Conservation (phyloP, 306 rosid genomes). For the Malus sieversii region DNA sequence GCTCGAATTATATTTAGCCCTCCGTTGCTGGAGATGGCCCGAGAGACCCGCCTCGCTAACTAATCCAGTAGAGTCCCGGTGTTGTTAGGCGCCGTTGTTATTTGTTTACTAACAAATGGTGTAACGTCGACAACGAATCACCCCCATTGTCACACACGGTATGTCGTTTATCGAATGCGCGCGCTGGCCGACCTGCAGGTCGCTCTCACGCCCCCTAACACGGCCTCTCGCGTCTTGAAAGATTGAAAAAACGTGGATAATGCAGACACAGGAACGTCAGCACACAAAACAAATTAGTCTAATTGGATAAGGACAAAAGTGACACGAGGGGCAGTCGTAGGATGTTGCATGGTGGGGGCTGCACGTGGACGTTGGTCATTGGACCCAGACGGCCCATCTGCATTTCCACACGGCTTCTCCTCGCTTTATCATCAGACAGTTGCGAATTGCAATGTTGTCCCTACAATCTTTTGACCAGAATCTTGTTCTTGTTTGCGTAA, state of each 20-base stretch:
- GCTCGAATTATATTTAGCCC: too few species aligned
- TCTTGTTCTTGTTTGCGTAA: neutral
- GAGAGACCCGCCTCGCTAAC: too few species aligned
- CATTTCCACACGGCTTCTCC: conserved; percentile 26
- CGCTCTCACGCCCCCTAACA: too few species aligned
- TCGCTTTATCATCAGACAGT: neutral
- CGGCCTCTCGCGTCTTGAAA: neutral
- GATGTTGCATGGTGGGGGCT: neutral
- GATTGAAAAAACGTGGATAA: neutral
- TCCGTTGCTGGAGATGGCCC: too few species aligned
- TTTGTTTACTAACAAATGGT: too few species aligned
- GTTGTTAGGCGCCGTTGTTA: too few species aligned
- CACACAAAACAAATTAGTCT: neutral
- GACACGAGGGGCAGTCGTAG: conserved; percentile 20
- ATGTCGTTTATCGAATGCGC: too few species aligned
- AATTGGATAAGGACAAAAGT: neutral
- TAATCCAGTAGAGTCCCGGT: too few species aligned
- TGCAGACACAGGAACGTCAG: neutral
- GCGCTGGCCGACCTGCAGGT: too few species aligned
- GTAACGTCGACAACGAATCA: too few species aligned
- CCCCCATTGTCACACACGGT: too few species aligned
- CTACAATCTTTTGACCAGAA: neutral
- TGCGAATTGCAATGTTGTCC: neutral
- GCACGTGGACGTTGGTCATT: neutral
- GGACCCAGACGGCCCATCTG: neutral